Conservation (phyloP, 2,329 filamentous ascomycete genomes). For the Neonectria hederae region DNA sequence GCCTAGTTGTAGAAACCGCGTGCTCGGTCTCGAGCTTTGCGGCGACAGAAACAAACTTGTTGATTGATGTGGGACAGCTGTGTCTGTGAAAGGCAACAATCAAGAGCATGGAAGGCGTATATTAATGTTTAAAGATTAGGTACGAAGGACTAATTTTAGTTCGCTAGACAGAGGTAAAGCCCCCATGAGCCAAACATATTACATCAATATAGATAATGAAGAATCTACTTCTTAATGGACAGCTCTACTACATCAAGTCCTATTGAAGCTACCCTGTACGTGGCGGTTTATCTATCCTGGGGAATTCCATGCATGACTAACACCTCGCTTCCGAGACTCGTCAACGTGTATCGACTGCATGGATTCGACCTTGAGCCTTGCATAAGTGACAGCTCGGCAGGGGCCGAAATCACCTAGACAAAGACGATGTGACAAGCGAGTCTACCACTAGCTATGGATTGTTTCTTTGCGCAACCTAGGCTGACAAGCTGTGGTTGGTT, state of each 20-base stretch:
- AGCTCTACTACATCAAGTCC: background rate
- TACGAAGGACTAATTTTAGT: background rate
- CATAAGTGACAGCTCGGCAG: slow-evolving; percentile 1
- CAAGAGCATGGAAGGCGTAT: background rate
- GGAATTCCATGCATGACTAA: background rate
- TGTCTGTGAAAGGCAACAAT: background rate
- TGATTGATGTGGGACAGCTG: background rate
- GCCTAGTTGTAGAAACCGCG: too few species aligned
- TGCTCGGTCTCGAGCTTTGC: too few species aligned
- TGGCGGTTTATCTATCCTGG: background rate
- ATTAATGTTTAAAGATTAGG: too few species aligned
- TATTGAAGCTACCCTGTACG: background rate
- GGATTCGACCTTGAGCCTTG: background rate
- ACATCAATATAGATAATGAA: background rate
- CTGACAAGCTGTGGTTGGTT: slow-evolving; percentile 24
- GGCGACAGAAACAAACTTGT: too few species aligned
- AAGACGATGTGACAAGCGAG: background rate
- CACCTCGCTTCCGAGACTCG: background rate
- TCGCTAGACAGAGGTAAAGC: background rate
- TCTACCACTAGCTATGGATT: slow-evolving; percentile 15
- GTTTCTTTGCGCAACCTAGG: slow-evolving; percentile 1
- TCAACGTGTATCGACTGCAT: background rate
- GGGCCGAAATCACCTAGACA: slow-evolving; percentile 1
- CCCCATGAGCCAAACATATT: background rate
- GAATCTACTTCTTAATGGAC: background rate